Evolutionary conservation across 2,329 filamentous ascomycete genomes (phyloP).

Genomic region (Penicillium thymicola): DNA sequence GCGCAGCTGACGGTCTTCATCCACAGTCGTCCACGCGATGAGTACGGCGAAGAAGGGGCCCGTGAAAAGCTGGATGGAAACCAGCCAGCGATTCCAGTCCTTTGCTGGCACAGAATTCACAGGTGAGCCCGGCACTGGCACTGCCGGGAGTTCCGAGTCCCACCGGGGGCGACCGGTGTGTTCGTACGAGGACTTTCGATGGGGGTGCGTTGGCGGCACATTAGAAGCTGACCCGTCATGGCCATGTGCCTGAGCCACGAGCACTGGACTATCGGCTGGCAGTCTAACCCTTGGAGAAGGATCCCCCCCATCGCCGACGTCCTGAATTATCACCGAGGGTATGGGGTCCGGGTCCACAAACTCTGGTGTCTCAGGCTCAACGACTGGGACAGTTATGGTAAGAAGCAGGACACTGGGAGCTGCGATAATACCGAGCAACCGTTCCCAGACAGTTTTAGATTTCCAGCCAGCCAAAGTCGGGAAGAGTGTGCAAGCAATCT

Average conservation of each 20-base stretch:
- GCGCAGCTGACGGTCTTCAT: conserved; percentile 52
- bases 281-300: conserved; percentile 30
- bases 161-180: conserved; percentile 23
- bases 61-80: conserved; percentile 78
- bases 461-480: conserved; percentile 81
- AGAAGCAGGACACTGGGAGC: conserved; percentile 88
- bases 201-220: conserved; percentile 6
- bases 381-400: conserved; percentile 85
- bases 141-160: conserved; percentile 42
- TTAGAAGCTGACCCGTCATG: conserved; percentile 3
- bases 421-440: conserved; percentile 73
- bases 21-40: conserved; percentile 62
- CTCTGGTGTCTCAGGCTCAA: conserved; percentile 64
- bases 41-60: conserved; percentile 79
- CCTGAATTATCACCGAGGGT: conserved; percentile 24
- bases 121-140: conserved; percentile 19
- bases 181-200: conserved; percentile 19
- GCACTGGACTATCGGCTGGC: conserved; percentile 37
- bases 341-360: conserved; percentile 42
- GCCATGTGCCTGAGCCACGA: conserved; percentile 22
- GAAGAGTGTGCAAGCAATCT: conserved; percentile 72
- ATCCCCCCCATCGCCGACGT: conserved; percentile 14
- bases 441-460: conserved; percentile 81
- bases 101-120: conserved; percentile 26
- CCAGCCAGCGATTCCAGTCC: conserved; percentile 88